Evolutionary conservation across 306 rosid genomes (phyloP).

Genomic region (Benincasa hispida): DNA sequence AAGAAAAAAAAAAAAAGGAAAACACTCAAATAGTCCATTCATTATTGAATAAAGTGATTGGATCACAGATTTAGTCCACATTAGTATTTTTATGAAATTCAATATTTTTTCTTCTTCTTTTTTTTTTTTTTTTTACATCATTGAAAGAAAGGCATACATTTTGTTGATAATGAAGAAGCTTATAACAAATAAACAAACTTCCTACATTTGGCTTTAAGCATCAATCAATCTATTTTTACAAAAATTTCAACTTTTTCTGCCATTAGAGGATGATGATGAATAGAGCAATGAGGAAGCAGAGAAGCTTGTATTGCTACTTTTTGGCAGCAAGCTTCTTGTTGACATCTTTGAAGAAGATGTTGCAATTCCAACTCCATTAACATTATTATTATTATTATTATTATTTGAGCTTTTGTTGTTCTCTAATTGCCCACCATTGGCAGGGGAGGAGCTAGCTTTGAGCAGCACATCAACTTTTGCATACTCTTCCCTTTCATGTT

Average conservation of each 20-base stretch:
- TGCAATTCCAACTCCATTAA: slow-evolving; percentile 11
- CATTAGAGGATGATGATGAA: slow-evolving; percentile 31
- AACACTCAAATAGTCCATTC: background rate
- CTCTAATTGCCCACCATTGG: slow-evolving; percentile 15
- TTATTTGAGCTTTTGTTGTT: slow-evolving; percentile 9
- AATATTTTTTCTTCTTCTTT: no score
- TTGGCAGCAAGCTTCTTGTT: slow-evolving; percentile 31
- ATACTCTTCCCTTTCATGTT: slow-evolving; percentile 71
- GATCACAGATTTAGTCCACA: background rate
- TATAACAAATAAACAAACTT: slow-evolving; percentile 1
- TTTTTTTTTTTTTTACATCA: background rate
- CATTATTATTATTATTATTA: background rate
- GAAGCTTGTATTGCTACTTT: slow-evolving; percentile 42
- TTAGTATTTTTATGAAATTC: background rate
- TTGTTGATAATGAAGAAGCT: background rate
- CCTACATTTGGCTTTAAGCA: background rate
- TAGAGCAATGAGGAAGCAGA: slow-evolving; percentile 26
- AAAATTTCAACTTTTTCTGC: slow-evolving; percentile 20
- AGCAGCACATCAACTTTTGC: slow-evolving; percentile 80
- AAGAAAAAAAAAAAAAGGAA: no score
- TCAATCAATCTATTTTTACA: slow-evolving; percentile 6
- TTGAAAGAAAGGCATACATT: background rate
- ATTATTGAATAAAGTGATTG: background rate
- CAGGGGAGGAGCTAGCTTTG: slow-evolving; percentile 43
- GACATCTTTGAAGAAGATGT: slow-evolving; percentile 45